phyloP scores from a whole-genome alignment of 768 basidiomycete species.

The Pleurotus tuoliensis region DNA sequence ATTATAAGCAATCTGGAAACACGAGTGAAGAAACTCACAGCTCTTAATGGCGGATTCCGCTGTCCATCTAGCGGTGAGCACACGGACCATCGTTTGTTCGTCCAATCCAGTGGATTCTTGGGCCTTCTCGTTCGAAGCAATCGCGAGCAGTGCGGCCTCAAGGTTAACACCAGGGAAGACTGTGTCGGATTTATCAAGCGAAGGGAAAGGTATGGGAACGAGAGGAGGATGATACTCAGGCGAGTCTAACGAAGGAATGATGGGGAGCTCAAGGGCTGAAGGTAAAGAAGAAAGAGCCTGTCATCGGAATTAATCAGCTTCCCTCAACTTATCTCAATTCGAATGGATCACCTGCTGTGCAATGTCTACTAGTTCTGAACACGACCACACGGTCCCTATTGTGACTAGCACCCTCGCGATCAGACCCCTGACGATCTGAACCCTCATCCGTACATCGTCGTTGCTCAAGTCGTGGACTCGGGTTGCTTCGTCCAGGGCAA shows the following conservation, averaged over 20 bases:
- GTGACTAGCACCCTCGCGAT: slow-evolving; percentile 61
- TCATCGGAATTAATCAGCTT: slow-evolving; percentile 7
- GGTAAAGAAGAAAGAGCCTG: slow-evolving; percentile 47
- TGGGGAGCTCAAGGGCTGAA: slow-evolving; percentile 32
- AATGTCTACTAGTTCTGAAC: slow-evolving; percentile 44
- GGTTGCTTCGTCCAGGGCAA: slow-evolving; percentile 62
- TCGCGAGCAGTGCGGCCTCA: slow-evolving; percentile 48
- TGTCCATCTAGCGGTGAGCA: slow-evolving; percentile 64
- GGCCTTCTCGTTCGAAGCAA: slow-evolving; percentile 49
- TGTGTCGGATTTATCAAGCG: slow-evolving; percentile 16
- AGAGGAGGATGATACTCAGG: slow-evolving; percentile 42
- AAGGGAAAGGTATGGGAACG: slow-evolving; percentile 38
- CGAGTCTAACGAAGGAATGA: slow-evolving; percentile 27
- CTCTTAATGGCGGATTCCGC: slow-evolving; percentile 70
- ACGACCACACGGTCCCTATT: slow-evolving; percentile 72
- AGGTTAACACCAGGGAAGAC: slow-evolving; percentile 45
- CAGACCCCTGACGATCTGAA: slow-evolving; percentile 56
- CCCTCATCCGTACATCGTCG: slow-evolving; percentile 35
- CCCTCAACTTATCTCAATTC: not conserved
- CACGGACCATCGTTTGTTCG: slow-evolving; percentile 45
- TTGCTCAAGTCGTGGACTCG: slow-evolving; percentile 38
- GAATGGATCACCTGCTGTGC: slow-evolving; percentile 49
- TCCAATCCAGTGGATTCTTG: slow-evolving; percentile 67
- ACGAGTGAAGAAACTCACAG: slow-evolving; percentile 45
- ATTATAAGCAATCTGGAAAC: not conserved